Percentiles rank a stretch among this genome's conserved stretches.
These are phyloP conservation scores for Acacia concinna DNA, from an alignment of 331 rosid genomes.

Conservation along the genomic window DNA sequence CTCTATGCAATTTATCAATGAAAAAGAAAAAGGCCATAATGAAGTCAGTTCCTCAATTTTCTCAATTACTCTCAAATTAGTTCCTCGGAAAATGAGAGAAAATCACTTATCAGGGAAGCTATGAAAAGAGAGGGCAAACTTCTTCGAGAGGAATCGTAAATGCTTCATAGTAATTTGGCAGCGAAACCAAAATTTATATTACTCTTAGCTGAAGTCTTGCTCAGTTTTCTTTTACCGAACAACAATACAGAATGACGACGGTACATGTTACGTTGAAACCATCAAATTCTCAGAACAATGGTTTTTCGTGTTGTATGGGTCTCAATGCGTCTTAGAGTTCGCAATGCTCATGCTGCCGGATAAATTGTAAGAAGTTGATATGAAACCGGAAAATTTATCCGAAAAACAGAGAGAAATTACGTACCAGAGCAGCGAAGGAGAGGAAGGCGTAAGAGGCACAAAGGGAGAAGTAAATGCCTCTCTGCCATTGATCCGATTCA, in stretches of 20 bases:
- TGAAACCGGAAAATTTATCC: background rate
- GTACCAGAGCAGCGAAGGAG: constrained; percentile 60
- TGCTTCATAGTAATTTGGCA: background rate
- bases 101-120: constrained; percentile 46
- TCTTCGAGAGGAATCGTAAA: constrained; percentile 44
- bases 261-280: background rate
- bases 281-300: background rate
- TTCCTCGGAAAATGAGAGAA: constrained; percentile 10
- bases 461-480: constrained; percentile 44
- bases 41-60: background rate
- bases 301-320: background rate
- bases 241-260: background rate
- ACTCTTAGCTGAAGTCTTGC: background rate
- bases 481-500: constrained; percentile 48
- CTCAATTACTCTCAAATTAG: background rate
- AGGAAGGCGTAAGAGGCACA: constrained; percentile 52
- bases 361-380: background rate
- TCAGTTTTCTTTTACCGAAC: background rate
- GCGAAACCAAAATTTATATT: background rate
- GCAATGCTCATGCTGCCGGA: background rate
- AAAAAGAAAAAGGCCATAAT: background rate
- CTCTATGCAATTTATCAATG: background rate
- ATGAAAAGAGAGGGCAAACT: constrained; percentile 51
- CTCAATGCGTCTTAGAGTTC: background rate
- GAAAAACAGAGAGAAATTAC: constrained; percentile 7